These are phyloP conservation scores for Lyophyllum atratum DNA, from an alignment of 768 basidiomycete genomes.

Conservation along the genomic window DNA sequence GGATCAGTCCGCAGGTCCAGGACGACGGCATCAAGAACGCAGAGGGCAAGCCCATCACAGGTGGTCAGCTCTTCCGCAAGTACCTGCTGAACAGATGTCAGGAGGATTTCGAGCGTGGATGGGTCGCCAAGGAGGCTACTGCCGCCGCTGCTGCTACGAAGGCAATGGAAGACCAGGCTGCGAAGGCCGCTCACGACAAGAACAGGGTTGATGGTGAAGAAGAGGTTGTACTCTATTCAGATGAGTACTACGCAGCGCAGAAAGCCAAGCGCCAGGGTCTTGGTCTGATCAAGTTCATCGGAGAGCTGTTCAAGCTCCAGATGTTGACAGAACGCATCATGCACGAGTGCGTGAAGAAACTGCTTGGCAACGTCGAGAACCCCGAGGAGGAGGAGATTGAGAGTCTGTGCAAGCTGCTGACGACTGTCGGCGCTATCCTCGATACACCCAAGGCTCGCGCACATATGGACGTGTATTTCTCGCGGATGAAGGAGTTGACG, in stretches of 20 bases:
- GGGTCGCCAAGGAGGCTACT: conserved; percentile 86
- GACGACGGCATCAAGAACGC: conserved; percentile 82
- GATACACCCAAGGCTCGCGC: conserved; percentile 81
- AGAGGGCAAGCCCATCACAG: conserved; percentile 88
- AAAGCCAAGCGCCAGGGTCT: conserved; percentile 98
- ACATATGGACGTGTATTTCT: conserved; percentile 93
- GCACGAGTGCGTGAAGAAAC: conserved; percentile 97
- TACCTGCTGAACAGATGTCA: conserved; percentile 96
- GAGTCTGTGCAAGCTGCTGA: conserved; percentile 88
- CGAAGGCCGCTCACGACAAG: conserved; percentile 66
- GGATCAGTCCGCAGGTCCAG: conserved; percentile 82
- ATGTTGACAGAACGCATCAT: conserved; percentile 98
- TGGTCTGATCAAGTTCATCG: conserved; percentile 97
- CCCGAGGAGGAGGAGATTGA: conserved; percentile 99
- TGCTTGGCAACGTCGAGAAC: conserved; percentile 89
- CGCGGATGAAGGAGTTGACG: conserved; percentile 81
- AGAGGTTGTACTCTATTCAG: conserved; percentile 83
- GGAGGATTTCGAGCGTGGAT: conserved; percentile 96
- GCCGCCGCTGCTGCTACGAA: conserved; percentile 86
- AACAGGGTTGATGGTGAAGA: conserved; percentile 48
- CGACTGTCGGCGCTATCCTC: conserved; percentile 83
- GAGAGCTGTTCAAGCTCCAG: conserved; percentile 98
- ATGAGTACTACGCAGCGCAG: conserved; percentile 94
- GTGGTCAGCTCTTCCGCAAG: conserved; percentile 94
- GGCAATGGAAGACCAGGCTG: conserved; percentile 82